Percentiles rank a stretch among this genome's conserved stretches.
phyloP scores from a whole-genome alignment of 768 basidiomycete species.

The Hypsizygus marmoreus region DNA sequence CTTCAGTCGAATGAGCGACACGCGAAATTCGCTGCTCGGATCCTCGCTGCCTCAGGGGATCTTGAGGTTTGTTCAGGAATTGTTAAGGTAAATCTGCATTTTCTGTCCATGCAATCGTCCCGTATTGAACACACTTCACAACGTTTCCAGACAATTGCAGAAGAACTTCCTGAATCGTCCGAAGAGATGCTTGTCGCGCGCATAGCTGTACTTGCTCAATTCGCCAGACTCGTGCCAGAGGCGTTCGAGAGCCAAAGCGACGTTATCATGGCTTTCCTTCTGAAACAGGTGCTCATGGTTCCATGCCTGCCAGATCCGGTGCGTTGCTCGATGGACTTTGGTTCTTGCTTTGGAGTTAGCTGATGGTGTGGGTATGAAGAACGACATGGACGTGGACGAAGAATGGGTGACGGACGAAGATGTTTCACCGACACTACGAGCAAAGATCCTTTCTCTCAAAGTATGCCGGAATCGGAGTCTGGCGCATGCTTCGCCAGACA shows the following conservation, averaged over 20 bases:
- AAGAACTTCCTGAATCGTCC: constrained; percentile 45
- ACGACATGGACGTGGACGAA: constrained; percentile 58
- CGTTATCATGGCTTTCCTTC: constrained; percentile 66
- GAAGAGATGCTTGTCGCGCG: constrained; percentile 63
- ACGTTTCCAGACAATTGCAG: constrained; percentile 55
- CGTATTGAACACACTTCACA: too few relatives aligned
- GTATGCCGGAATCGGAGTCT: constrained; percentile 81
- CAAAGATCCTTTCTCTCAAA: constrained; percentile 78
- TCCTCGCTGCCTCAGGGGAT: constrained; percentile 62
- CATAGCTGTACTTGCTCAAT: constrained; percentile 70
- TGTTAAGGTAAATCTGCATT: constrained; percentile 55
- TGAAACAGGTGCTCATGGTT: constrained; percentile 70
- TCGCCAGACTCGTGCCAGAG: constrained; percentile 66
- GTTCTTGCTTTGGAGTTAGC: too few relatives aligned
- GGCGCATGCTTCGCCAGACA: constrained; percentile 58
- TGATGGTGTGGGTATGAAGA: too few relatives aligned
- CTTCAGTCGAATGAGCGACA: constrained; percentile 60
- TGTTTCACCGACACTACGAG: constrained; percentile 56
- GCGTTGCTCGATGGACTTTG: too few relatives aligned
- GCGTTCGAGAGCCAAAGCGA: constrained; percentile 82
- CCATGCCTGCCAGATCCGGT: constrained; percentile 50
- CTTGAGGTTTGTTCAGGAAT: constrained; percentile 52
- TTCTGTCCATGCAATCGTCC: not conserved
- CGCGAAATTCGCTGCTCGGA: constrained; percentile 85
- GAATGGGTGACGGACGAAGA: constrained; percentile 81